Conservation (phyloP, 345 rosid species). For the Heritiera fomes region DNA sequence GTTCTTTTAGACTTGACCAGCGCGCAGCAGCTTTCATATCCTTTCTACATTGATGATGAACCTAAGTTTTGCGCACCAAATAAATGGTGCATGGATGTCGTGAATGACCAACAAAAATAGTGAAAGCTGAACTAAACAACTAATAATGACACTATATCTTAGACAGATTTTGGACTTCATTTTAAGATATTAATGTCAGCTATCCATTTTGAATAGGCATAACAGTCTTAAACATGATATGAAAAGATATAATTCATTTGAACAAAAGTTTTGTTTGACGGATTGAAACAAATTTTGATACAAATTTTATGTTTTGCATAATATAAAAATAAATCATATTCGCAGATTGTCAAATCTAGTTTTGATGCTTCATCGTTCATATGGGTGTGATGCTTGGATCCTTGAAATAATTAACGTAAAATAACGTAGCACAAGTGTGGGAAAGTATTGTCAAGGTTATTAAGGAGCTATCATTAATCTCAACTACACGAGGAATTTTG, state of each 20-base stretch:
- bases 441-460: neutral
- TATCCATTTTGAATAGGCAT: neutral
- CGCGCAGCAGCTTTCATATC: slow-evolving; percentile 5
- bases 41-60: slow-evolving; percentile 22
- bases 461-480: neutral
- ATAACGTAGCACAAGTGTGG: too few relatives aligned
- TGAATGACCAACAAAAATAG: neutral
- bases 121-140: slow-evolving; percentile 13
- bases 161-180: neutral
- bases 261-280: too few relatives aligned
- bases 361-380: too few relatives aligned
- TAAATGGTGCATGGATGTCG: slow-evolving; percentile 25
- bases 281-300: too few relatives aligned
- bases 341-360: too few relatives aligned
- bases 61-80: slow-evolving; percentile 34
- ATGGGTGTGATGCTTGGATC: too few relatives aligned
- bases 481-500: neutral
- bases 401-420: too few relatives aligned
- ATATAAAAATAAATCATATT: too few relatives aligned
- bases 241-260: too few relatives aligned
- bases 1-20: slow-evolving; percentile 24
- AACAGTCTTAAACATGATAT: too few relatives aligned
- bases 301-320: too few relatives aligned
- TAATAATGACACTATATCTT: neutral
- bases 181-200: too few relatives aligned